Conservation (phyloP, 768 basidiomycete genomes). For the Hortiboletus flavorubellus region DNA sequence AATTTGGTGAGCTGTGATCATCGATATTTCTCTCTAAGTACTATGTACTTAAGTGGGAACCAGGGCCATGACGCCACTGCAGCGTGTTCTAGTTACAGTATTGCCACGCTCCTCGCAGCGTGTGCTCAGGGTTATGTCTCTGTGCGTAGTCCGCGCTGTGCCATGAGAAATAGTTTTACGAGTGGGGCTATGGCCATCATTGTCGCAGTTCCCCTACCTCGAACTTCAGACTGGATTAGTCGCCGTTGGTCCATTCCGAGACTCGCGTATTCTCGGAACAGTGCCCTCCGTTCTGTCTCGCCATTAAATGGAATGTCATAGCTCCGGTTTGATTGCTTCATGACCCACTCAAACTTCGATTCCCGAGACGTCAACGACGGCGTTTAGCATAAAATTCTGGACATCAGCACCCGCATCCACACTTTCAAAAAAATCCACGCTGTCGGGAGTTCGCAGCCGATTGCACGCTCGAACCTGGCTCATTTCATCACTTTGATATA, state of each 20-base stretch:
- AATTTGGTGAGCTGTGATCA: slow-evolving; percentile 19
- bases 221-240: neutral
- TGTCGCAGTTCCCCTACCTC: neutral
- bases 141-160: slow-evolving; percentile 17
- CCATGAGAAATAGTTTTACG: slow-evolving; percentile 18
- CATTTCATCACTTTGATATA: slow-evolving; percentile 16
- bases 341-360: neutral
- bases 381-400: slow-evolving; percentile 11
- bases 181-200: neutral
- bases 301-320: neutral
- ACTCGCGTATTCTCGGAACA: neutral
- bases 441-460: slow-evolving; percentile 13
- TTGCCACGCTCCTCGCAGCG: slow-evolving; percentile 4
- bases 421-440: slow-evolving; percentile 4
- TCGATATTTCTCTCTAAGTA: slow-evolving; percentile 5
- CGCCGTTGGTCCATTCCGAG: neutral
- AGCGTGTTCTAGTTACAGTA: slow-evolving; percentile 17
- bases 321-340: slow-evolving; percentile 9
- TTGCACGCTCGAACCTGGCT: slow-evolving; percentile 16
- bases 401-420: slow-evolving; percentile 5
- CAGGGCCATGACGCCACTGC: slow-evolving; percentile 24
- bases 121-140: slow-evolving; percentile 21
- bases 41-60: neutral
- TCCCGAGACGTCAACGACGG: slow-evolving; percentile 13
- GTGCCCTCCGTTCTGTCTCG: slow-evolving; percentile 3